Conservation (phyloP, 1,284 basidiomycete species). For the Rhodotorula sp. region DNA sequence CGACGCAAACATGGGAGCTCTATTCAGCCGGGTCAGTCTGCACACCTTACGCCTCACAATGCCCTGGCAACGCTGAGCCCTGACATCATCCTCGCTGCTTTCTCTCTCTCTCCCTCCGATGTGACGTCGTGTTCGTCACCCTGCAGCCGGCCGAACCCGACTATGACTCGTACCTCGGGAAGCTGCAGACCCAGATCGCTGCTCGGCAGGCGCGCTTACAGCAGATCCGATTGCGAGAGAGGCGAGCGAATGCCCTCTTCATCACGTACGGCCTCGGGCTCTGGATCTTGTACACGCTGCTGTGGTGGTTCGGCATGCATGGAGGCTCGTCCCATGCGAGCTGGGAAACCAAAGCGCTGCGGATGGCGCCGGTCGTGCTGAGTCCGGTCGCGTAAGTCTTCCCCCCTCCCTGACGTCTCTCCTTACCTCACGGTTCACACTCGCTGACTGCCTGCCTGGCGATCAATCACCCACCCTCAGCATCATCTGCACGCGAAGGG, state of each 20-base stretch:
- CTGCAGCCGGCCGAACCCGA: conserved; percentile 45
- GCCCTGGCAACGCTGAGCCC: background rate
- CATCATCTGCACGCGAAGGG: conserved; percentile 74
- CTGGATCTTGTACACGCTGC: conserved; percentile 74
- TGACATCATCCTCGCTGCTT: background rate
- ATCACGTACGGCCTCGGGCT: conserved; percentile 76
- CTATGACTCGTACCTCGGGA: conserved; percentile 56
- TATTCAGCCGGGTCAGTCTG: conserved; percentile 17
- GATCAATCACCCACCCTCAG: conserved; percentile 53
- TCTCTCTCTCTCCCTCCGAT: too few species aligned
- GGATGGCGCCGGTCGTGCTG: conserved; percentile 58
- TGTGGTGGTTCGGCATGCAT: conserved; percentile 68
- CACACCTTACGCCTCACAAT: background rate
- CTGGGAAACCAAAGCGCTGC: conserved; percentile 31
- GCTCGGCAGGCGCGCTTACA: conserved; percentile 69
- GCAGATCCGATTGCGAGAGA: conserved; percentile 81
- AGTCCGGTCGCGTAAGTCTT: conserved; percentile 77
- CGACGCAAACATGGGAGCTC: conserved; percentile 5
- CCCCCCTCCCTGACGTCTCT: too few species aligned
- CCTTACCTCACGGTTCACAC: too few species aligned
- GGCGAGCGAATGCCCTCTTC: conserved; percentile 72
- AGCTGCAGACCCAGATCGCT: conserved; percentile 53
- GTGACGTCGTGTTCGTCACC: too few species aligned
- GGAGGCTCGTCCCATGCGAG: background rate
- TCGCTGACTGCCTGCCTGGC: background rate